Conservation (phyloP, 768 basidiomycete species). For the Rhodotorula graminis region DNA sequence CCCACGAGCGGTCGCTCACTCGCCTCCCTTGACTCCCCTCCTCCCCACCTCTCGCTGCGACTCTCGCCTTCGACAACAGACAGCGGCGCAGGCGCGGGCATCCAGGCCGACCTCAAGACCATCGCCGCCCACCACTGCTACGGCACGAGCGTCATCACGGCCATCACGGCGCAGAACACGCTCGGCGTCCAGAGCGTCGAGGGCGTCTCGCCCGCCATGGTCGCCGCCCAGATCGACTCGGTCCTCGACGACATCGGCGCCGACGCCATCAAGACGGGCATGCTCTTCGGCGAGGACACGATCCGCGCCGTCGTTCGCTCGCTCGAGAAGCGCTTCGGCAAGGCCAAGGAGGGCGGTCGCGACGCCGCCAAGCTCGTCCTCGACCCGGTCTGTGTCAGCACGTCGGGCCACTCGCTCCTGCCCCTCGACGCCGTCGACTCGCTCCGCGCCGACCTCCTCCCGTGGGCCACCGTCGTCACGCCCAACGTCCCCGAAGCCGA, state of each 20-base stretch:
- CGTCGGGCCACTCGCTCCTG: slow-evolving; percentile 76
- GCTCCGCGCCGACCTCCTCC: slow-evolving; percentile 63
- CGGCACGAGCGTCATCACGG: slow-evolving; percentile 75
- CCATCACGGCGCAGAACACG: slow-evolving; percentile 85
- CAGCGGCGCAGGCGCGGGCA: slow-evolving; percentile 79
- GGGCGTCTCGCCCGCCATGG: slow-evolving; percentile 63
- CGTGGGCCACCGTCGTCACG: slow-evolving; percentile 67
- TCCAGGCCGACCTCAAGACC: slow-evolving; percentile 87
- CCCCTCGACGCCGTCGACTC: slow-evolving; percentile 61
- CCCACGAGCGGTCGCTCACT: not conserved
- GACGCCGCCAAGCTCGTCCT: slow-evolving; percentile 58
- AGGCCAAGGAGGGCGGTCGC: slow-evolving; percentile 9
- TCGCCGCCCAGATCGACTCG: slow-evolving; percentile 66
- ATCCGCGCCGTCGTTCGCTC: slow-evolving; percentile 55
- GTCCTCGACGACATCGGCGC: slow-evolving; percentile 69
- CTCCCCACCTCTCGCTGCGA: not conserved
- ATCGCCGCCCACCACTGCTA: slow-evolving; percentile 74
- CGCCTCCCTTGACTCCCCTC: not conserved
- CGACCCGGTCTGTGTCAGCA: slow-evolving; percentile 88
- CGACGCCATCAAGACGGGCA: slow-evolving; percentile 78
- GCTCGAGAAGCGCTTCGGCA: slow-evolving; percentile 46
- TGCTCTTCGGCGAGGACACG: slow-evolving; percentile 65
- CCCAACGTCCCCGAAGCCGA: slow-evolving; percentile 81
- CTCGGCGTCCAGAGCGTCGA: slow-evolving; percentile 65
- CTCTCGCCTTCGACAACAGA: slow-evolving; percentile 48